These are phyloP conservation scores for Fonsecaea erecta DNA, from an alignment of 2,329 filamentous ascomycete species.

Conservation along the genomic window DNA sequence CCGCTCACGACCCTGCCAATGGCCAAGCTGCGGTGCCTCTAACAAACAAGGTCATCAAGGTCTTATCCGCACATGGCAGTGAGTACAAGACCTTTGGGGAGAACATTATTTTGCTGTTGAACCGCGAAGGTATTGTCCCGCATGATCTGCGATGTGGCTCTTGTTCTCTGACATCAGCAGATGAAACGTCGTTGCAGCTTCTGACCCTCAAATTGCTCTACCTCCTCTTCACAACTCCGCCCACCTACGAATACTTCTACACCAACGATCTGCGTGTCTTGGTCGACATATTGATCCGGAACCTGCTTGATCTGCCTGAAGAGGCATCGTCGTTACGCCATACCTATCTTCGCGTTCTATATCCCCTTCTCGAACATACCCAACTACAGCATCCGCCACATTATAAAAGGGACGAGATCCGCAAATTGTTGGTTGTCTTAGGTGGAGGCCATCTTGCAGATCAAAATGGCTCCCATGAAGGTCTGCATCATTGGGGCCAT, in stretches of 20 bases:
- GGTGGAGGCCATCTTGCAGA: slow-evolving; percentile 72
- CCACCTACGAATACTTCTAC: slow-evolving; percentile 97
- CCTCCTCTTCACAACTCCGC: slow-evolving; percentile 86
- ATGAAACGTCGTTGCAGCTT: slow-evolving; percentile 89
- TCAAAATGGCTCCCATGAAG: slow-evolving; percentile 38
- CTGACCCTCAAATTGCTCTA: slow-evolving; percentile 97
- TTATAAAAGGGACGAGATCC: slow-evolving; percentile 88
- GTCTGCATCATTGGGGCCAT: slow-evolving; percentile 51
- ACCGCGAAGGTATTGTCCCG: slow-evolving; percentile 73
- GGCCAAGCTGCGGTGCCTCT: slow-evolving; percentile 55
- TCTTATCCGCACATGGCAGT: slow-evolving; percentile 78
- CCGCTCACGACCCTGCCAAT: slow-evolving; percentile 58
- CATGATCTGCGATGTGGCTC: neutral
- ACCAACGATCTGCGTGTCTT: slow-evolving; percentile 95
- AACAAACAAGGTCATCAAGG: slow-evolving; percentile 93
- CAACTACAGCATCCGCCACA: slow-evolving; percentile 84
- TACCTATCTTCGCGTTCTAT: slow-evolving; percentile 91
- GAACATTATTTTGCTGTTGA: slow-evolving; percentile 93
- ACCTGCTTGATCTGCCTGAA: slow-evolving; percentile 91
- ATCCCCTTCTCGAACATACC: slow-evolving; percentile 87
- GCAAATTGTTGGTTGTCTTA: slow-evolving; percentile 74
- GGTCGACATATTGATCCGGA: slow-evolving; percentile 93
- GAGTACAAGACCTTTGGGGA: slow-evolving; percentile 93
- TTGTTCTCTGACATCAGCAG: slow-evolving; percentile 41
- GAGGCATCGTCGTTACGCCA: slow-evolving; percentile 76